Conservation (phyloP, 768 basidiomycete species). For the Boletus reticulatus region DNA sequence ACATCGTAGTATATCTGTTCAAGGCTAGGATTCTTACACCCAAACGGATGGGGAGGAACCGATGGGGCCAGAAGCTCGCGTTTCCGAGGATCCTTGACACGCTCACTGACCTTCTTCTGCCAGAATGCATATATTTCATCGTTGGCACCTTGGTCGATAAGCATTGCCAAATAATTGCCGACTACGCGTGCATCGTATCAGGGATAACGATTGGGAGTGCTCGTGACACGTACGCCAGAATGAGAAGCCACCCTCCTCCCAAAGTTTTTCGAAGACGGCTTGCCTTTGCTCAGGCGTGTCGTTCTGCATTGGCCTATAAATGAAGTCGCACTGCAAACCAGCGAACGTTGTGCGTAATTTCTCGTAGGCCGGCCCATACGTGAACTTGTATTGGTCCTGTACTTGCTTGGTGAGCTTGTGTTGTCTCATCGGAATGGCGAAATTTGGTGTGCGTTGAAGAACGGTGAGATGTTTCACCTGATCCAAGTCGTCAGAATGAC, state of each 20-base stretch:
- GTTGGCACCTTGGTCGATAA: neutral
- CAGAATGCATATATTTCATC: conserved; percentile 10
- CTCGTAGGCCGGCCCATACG: neutral
- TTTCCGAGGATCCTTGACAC: neutral
- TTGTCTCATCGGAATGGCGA: neutral
- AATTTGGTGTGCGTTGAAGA: neutral
- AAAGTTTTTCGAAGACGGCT: neutral
- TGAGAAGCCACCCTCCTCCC: neutral
- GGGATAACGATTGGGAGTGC: too few species aligned
- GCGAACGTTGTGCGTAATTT: neutral
- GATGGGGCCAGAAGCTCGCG: neutral
- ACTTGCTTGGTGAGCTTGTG: neutral
- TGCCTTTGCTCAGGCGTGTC: conserved; percentile 3
- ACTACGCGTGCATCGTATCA: neutral
- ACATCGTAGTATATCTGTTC: neutral
- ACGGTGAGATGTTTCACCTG: neutral
- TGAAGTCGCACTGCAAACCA: neutral
- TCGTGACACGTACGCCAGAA: neutral
- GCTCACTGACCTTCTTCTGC: conserved; percentile 6
- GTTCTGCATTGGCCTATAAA: neutral
- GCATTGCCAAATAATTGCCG: conserved; percentile 7
- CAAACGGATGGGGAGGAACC: neutral
- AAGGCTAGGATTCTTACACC: neutral
- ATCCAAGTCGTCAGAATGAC: too few species aligned
- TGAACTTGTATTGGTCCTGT: neutral